phyloP scores from a whole-genome alignment of 2,329 filamentous ascomycete species.

The Dryadomyces quercus-mongolicae region DNA sequence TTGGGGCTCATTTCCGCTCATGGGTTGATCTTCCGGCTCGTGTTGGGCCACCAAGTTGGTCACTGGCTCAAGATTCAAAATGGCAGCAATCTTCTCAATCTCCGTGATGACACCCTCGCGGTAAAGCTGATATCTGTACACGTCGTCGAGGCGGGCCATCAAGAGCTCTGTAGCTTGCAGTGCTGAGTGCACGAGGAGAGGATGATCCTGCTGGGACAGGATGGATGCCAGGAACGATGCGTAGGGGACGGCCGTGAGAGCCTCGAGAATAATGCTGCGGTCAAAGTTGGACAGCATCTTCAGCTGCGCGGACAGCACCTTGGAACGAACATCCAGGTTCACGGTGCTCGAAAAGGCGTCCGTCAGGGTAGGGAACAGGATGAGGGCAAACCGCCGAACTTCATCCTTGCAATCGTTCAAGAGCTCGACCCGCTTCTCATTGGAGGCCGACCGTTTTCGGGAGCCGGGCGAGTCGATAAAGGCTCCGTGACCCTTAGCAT shows the following conservation, averaged over 20 bases:
- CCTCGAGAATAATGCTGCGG: constrained; percentile 69
- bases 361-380: constrained; percentile 86
- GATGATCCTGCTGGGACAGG: constrained; percentile 87
- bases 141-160: constrained; percentile 67
- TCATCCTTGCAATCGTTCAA: constrained; percentile 74
- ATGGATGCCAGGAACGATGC: constrained; percentile 93
- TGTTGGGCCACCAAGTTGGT: not conserved
- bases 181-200: constrained; percentile 72
- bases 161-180: constrained; percentile 84
- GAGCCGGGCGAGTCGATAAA: constrained; percentile 28
- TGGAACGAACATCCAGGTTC: constrained; percentile 86
- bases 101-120: constrained; percentile 91
- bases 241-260: constrained; percentile 79
- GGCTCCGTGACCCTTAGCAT: constrained; percentile 7
- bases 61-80: constrained; percentile 23
- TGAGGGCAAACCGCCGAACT: constrained; percentile 82
- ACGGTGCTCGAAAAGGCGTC: constrained; percentile 97
- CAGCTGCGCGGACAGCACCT: constrained; percentile 86
- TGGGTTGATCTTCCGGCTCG: constrained; percentile 3
- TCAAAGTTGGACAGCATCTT: constrained; percentile 98
- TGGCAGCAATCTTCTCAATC: constrained; percentile 64
- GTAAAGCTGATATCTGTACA: constrained; percentile 95
- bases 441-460: constrained; percentile 41
- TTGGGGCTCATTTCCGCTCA: constrained; percentile 11
- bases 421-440: constrained; percentile 72